Base-by-base conservation (phyloP, 1,139 yeast species). In the Insectozyma bohioensis region DNA sequence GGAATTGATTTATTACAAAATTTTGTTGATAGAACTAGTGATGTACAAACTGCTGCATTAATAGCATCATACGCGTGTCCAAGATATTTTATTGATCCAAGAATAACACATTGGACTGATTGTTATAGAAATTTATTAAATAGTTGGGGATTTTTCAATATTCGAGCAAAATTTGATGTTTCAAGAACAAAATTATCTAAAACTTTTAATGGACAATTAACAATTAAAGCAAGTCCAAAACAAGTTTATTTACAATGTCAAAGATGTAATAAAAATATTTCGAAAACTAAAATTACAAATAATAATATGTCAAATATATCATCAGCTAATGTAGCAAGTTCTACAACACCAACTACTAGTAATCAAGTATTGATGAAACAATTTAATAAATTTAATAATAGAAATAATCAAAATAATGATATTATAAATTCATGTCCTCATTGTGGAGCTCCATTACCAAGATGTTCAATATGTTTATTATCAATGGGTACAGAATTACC, bases 21-120 rank as follows among this genome's bases (percentile, higher is more conserved):
- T 2, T 92, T 85, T 56, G 95, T 90, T 26, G 94, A 88, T 52
- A 71, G 92, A 47, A 86, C 96, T 0, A 78, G 88, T 39, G 98
- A 92, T 55, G 85, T 90, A 2, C 98, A 92, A 57, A 88, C 96
- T 0, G 97, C 95, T 0, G 82, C 95, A 0, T 61, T 90, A 31
- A 78, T 90, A 8, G 75, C 87, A 0, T 71, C 90, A 2, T 86
- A 76, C 61, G 95, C 88, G 1, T 80, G 83, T 33, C 97, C 97
- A 0, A 65, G 92, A 40, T 88, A 85, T 52, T 85, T 90, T 52
- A 58, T 58, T 11, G 95, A 87, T 51, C 60, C 58, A 3, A 62
- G 95, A 38, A 86, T 82, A 2, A 80, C 79, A 26, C 77, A 74
- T 41, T 90, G 97, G 97, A 68, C 81, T 3, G 80, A 72, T 49